Conservation (phyloP, 148 eudicot genomes). For the Diospyros kaki region DNA sequence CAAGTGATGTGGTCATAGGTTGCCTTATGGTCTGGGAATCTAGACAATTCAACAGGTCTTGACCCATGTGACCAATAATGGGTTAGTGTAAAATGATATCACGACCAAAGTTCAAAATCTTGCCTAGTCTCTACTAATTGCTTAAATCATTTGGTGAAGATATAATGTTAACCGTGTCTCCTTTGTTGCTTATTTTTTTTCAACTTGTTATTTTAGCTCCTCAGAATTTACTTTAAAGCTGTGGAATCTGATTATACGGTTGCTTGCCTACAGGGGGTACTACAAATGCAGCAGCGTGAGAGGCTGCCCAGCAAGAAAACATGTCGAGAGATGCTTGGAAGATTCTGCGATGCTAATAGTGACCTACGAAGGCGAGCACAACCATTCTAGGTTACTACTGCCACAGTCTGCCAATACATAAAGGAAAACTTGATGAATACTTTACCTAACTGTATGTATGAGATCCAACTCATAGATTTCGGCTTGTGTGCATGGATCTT, state of each 20-base stretch:
- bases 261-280: constrained; percentile 37
- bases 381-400: constrained; percentile 36
- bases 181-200: no score
- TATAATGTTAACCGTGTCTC: no score
- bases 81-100: no score
- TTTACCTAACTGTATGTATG: no score
- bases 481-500: not conserved
- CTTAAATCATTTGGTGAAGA: no score
- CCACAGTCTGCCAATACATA: constrained; percentile 40
- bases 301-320: constrained; percentile 70
- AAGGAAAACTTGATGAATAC: not conserved
- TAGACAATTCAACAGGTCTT: no score
- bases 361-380: constrained; percentile 56
- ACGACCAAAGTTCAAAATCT: not conserved
- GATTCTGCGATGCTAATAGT: constrained; percentile 56
- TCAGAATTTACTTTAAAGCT: not conserved
- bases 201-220: no score
- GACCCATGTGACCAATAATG: no score
- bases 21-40: no score
- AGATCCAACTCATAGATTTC: not conserved
- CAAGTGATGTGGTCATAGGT: no score
- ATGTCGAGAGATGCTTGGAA: constrained; percentile 53
- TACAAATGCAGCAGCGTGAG: constrained; percentile 62
- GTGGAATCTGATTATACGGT: not conserved
- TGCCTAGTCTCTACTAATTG: not conserved